Conservation (phyloP, 83 land plant species). For the Picea mariana region DNA sequence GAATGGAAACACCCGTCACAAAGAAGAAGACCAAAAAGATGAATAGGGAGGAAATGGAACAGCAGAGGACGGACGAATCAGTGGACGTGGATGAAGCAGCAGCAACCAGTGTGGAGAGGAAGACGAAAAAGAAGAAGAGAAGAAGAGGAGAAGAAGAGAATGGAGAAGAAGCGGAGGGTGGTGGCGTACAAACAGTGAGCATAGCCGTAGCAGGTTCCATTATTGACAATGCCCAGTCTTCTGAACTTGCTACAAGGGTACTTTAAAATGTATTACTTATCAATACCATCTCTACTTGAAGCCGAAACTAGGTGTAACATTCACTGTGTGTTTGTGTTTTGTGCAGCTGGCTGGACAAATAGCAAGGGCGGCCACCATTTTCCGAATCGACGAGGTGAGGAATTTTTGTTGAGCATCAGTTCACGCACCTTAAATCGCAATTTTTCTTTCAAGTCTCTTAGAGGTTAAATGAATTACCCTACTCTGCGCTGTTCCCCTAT, state of each 20-base stretch:
- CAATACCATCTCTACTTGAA: neutral
- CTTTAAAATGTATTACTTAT: neutral
- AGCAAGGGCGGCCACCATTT: constrained; percentile 94
- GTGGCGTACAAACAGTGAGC: constrained; percentile 52
- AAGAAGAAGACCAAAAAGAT: no score
- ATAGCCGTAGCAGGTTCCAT: constrained; percentile 94
- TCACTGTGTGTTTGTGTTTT: neutral
- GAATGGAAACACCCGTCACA: no score
- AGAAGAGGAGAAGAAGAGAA: constrained; percentile 26
- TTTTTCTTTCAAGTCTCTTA: constrained; percentile 1
- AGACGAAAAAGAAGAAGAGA: neutral
- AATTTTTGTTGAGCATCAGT: neutral
- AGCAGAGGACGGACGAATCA: no score
- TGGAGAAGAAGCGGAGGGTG: neutral
- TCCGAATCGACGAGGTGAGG: constrained; percentile 87
- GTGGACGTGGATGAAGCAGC: no score
- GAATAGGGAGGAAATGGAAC: no score
- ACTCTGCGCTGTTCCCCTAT: neutral
- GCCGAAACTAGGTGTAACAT: neutral
- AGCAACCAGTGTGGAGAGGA: no score
- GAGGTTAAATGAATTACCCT: neutral
- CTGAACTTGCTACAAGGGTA: constrained; percentile 90
- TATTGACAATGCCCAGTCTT: constrained; percentile 92
- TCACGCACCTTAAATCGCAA: neutral
- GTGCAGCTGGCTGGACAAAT: constrained; percentile 94